These are phyloP conservation scores for Bacidia gigantensis DNA, from an alignment of 495 filamentous ascomycete genomes.

Conservation along the genomic window DNA sequence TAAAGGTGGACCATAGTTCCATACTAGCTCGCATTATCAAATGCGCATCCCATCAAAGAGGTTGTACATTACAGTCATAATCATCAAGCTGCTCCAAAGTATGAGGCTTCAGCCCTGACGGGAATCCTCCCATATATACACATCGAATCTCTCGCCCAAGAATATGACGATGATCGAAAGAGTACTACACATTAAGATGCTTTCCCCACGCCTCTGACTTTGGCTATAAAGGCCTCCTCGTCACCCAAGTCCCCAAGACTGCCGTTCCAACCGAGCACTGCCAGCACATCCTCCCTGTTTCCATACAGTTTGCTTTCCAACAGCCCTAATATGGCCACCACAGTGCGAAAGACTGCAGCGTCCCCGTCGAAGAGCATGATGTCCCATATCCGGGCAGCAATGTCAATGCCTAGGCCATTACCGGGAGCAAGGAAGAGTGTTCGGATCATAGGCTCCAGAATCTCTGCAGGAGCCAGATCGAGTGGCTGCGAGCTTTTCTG, in stretches of 20 bases:
- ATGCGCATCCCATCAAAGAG: not conserved
- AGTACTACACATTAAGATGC: slow-evolving; percentile 10
- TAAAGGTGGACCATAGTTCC: not conserved
- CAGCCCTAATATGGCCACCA: slow-evolving; percentile 52
- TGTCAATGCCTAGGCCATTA: slow-evolving; percentile 51
- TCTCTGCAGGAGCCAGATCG: slow-evolving; percentile 30
- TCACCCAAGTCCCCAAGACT: slow-evolving; percentile 32
- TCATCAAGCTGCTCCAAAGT: not conserved
- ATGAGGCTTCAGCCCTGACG: not conserved
- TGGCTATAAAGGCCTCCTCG: slow-evolving; percentile 57
- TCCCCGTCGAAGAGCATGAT: slow-evolving; percentile 93
- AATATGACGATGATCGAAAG: not conserved
- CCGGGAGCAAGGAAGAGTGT: slow-evolving; percentile 36
- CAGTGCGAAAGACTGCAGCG: slow-evolving; percentile 60
- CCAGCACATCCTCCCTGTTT: slow-evolving; percentile 35
- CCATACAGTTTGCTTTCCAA: slow-evolving; percentile 52
- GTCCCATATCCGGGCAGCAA: slow-evolving; percentile 74
- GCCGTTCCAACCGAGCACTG: slow-evolving; percentile 40
- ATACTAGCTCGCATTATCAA: not conserved
- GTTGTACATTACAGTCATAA: not conserved
- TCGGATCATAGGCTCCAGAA: slow-evolving; percentile 45
- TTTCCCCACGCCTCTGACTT: slow-evolving; percentile 58
- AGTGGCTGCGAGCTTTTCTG: slow-evolving; percentile 10
- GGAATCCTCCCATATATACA: not conserved
- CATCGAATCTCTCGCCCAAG: not conserved